Evolutionary conservation across 805 yeast genomes (phyloP).

Genomic region (Yarrowia alimentaria): DNA sequence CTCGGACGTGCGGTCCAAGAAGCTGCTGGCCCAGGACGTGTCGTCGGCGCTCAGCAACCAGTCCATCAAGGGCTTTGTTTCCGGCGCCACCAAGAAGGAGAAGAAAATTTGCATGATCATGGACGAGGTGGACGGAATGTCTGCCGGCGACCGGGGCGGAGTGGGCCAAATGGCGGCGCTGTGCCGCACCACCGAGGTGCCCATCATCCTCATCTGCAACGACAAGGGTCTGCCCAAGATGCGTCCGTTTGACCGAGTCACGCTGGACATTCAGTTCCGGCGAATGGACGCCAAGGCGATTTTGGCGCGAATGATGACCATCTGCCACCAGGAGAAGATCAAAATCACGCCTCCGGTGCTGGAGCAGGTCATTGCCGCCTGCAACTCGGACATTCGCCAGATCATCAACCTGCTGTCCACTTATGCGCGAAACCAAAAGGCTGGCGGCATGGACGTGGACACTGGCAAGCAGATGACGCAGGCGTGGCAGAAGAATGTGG

Average conservation of each 20-base stretch:
- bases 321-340: slow-evolving; percentile 80
- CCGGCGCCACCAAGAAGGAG: slow-evolving; percentile 41
- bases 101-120: slow-evolving; percentile 77
- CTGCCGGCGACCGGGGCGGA: slow-evolving; percentile 98
- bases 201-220: slow-evolving; percentile 90
- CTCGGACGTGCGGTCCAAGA: slow-evolving; percentile 81
- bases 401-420: slow-evolving; percentile 87
- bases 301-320: slow-evolving; percentile 81
- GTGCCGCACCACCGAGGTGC: slow-evolving; percentile 81
- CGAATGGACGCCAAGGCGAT: slow-evolving; percentile 83
- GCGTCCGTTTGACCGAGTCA: slow-evolving; percentile 88
- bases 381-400: slow-evolving; percentile 90
- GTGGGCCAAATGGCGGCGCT: slow-evolving; percentile 89
- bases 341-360: slow-evolving; percentile 76
- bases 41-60: slow-evolving; percentile 74
- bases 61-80: slow-evolving; percentile 78
- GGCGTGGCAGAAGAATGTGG: slow-evolving; percentile 86
- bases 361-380: slow-evolving; percentile 78
- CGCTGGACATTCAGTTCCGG: slow-evolving; percentile 78
- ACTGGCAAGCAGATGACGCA: slow-evolving; percentile 61
- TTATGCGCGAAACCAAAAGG: slow-evolving; percentile 68
- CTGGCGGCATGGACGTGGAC: slow-evolving; percentile 51
- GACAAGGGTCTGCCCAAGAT: slow-evolving; percentile 90
- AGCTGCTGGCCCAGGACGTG: slow-evolving; percentile 64
- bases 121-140: slow-evolving; percentile 99